Base-by-base conservation (phyloP, 805 yeast species). In the Wickerhamiella qilinensis region DNA sequence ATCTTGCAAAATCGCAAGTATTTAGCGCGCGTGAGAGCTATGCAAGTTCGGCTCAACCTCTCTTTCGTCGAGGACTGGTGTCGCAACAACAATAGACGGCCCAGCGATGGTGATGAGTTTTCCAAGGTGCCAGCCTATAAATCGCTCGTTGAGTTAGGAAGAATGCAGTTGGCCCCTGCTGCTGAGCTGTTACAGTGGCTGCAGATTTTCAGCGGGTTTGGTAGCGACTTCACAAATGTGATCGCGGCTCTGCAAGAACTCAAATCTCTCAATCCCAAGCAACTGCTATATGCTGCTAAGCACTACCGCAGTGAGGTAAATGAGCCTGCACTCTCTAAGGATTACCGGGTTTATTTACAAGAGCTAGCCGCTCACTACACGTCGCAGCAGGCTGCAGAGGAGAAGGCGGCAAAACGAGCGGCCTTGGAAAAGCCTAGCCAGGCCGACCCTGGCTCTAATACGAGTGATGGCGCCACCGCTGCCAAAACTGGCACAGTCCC, bases 41-140 rank as follows among this genome's bases (percentile, higher is more conserved):
- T 91, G 58, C 97, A 91, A 54, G 77, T 91, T 34, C 65, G 96
- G 39, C 68, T 91, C 39, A 91, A 91, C 50, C 51, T 91, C 8
- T 84, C 95, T 0, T 70, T 80, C 4, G 59, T 91, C 33, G 96
- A 91, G 57, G 95, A 91, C 52, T 91, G 99, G 99, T 69, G 88
- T 22, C 70, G 93, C 43, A 65, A 72, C 4, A 78, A 76, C 47
- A 73, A 75, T 49, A 62, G 69, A 46, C 64, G 64, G 21, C 71
- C 73, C 12, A 57, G 55, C 39, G 47, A 56, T 19, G 46, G 47
- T 24, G 54, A 50, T 32, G 52, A 48, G 37, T 49, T 48, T 37
- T 22, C 29, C 20, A 40, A 38, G 11, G 27, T 39, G 11, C 43
- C 45, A 9, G 33, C 33, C 15, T 81, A 79, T 54, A 71, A 70